Evolutionary conservation across 176 grass and related monocot species (phyloP), one percentile per base, ranked within the genome.

Genomic region (Luzula sylvatica): DNA sequence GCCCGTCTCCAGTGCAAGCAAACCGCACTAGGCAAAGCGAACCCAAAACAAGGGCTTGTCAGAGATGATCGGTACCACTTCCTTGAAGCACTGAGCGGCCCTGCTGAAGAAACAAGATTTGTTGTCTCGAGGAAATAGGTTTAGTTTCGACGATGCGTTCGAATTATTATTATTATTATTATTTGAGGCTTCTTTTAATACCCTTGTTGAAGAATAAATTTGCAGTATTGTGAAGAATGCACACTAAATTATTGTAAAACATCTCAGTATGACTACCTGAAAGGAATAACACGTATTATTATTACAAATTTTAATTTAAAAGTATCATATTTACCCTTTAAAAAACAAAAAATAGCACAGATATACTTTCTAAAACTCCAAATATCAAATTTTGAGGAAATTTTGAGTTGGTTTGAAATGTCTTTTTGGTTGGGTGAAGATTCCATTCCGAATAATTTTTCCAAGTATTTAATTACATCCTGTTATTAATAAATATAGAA

Each of bases 381-480:
- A n/a, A n/a, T n/a, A n/a, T n/a, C n/a, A n/a, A n/a, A n/a, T n/a
- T 55, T 75, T 61, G 61, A 69, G 38, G 45, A 48, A 72, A 63
- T 27, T 87, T 56, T 48, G 48, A 78, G 87, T 19, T 25, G 52
- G 68, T 82, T 80, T 52, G 59, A 65, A 80, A 76, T 82, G 57
- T 98, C 92, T 44, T 58, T 82, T 61, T 72, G 92, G 52, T 70
- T 89, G 26, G 56, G 20, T 25, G 56, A 23, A 42, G 22, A 72
- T 55, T 49, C 73, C 47, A 98, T 79, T 50, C 92, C 92, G 82
- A 98, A 98, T 21, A 71, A 98, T 42, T 80, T 90, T 79, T 98
- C 92, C 72, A 98, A 58, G 55, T 90, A 90, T 29, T 90, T 84
- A 77, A 98, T 86, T 50, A 98, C 71, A 77, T 87, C 92, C 92